These are phyloP conservation scores for Rhizopogon roseolus DNA, from an alignment of 768 basidiomycete species.

Conservation along the genomic window DNA sequence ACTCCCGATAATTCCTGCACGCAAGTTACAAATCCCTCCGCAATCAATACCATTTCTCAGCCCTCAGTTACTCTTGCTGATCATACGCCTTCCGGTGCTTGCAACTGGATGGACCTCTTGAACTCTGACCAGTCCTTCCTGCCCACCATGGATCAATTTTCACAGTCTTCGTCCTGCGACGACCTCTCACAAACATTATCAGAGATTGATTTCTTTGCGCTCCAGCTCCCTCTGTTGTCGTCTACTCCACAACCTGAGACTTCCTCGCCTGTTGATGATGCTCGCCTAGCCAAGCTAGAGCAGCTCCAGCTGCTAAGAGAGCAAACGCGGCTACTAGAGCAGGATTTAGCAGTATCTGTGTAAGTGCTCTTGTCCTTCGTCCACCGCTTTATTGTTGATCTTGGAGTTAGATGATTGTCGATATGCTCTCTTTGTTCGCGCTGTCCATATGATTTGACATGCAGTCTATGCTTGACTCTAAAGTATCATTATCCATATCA, in stretches of 20 bases:
- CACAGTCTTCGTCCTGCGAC: neutral
- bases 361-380: constrained; percentile 2
- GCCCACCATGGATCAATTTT: neutral
- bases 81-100: neutral
- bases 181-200: constrained; percentile 8
- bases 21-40: neutral
- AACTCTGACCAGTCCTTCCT: neutral
- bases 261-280: neutral
- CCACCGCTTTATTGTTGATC: neutral
- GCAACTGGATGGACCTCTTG: neutral
- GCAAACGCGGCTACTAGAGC: constrained; percentile 27
- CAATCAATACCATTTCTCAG: too few species aligned
- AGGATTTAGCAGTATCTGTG: constrained; percentile 19
- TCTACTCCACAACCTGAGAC: neutral
- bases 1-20: neutral
- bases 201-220: constrained; percentile 21
- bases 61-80: neutral
- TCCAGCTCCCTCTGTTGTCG: constrained; percentile 13
- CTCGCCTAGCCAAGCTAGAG: constrained; percentile 26
- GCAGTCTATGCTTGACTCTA: neutral
- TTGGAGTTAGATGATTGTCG: neutral
- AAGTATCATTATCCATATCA: constrained; percentile 16
- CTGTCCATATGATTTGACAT: neutral
- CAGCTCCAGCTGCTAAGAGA: constrained; percentile 30
- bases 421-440: neutral